These are phyloP conservation scores for Senna siamea DNA, from an alignment of 306 rosid species.

Conservation along the genomic window DNA sequence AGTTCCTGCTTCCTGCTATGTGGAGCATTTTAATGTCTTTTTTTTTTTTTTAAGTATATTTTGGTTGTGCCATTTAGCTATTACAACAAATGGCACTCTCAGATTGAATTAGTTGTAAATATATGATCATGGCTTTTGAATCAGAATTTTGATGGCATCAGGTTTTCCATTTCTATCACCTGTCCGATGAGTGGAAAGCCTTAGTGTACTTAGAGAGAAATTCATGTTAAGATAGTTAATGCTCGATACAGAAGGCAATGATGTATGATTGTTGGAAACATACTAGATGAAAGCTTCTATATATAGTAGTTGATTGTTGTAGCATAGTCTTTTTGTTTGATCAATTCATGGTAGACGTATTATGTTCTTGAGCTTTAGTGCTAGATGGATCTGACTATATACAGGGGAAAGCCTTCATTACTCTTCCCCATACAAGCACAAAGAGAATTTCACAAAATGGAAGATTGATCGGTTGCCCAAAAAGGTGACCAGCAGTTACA, in stretches of 20 bases:
- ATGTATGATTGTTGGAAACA: neutral
- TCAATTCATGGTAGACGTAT: neutral
- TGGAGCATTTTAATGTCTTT: neutral
- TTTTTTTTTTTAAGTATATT: neutral
- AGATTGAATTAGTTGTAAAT: neutral
- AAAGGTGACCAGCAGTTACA: neutral
- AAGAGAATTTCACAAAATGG: neutral
- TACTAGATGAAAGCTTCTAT: neutral
- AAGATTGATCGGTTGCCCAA: neutral
- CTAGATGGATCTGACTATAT: neutral
- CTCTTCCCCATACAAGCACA: neutral
- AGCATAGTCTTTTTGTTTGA: neutral
- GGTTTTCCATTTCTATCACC: neutral
- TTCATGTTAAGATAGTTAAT: neutral
- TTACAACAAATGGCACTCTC: neutral
- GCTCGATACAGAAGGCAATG: neutral
- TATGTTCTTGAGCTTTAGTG: neutral
- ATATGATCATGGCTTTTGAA: neutral
- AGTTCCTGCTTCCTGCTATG: conserved; percentile 7
- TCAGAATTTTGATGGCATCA: conserved; percentile 1
- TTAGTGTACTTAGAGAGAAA: neutral
- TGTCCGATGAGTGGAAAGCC: neutral
- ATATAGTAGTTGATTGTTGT: neutral
- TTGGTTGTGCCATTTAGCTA: neutral
- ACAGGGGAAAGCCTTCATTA: neutral